Conservation (phyloP, 2,329 filamentous ascomycete genomes). For the Beauveria sp. region DNA sequence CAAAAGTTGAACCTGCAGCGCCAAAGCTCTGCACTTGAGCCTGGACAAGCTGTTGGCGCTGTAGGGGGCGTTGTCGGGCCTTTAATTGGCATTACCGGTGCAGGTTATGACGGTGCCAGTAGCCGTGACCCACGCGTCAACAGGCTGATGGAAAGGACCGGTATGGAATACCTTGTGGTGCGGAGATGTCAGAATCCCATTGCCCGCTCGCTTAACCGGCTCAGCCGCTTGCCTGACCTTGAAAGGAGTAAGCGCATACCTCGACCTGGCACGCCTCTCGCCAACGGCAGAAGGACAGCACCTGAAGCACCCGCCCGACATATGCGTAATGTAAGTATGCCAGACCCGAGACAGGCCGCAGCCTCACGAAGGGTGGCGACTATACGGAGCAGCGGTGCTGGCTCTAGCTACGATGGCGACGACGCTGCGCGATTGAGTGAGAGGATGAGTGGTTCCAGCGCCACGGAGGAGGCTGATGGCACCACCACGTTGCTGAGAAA, state of each 20-base stretch:
- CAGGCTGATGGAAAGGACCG: slow-evolving; percentile 60
- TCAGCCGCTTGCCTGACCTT: slow-evolving; percentile 40
- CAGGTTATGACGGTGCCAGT: slow-evolving; percentile 43
- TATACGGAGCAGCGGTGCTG: slow-evolving; percentile 30
- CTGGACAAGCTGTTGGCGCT: slow-evolving; percentile 37
- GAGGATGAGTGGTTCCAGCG: slow-evolving; percentile 41
- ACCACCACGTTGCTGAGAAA: slow-evolving; percentile 46
- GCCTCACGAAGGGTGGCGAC: slow-evolving; percentile 28
- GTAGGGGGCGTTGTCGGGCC: slow-evolving; percentile 35
- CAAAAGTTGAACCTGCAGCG: slow-evolving; percentile 70
- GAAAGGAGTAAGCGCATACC: slow-evolving; percentile 45
- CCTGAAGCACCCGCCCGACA: slow-evolving; percentile 25
- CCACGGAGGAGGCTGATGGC: slow-evolving; percentile 43
- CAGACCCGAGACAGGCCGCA: slow-evolving; percentile 24
- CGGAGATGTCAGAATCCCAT: slow-evolving; percentile 65
- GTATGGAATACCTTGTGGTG: slow-evolving; percentile 68
- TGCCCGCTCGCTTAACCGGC: slow-evolving; percentile 48
- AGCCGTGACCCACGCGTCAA: slow-evolving; percentile 55
- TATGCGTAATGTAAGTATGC: slow-evolving; percentile 32
- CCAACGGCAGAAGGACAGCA: slow-evolving; percentile 28
- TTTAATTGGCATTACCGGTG: slow-evolving; percentile 44
- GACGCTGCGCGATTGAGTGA: slow-evolving; percentile 34
- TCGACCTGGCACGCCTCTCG: slow-evolving; percentile 29
- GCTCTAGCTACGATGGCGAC: slow-evolving; percentile 40
- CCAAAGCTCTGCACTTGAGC: slow-evolving; percentile 64